Evolutionary conservation across 75 land plant genomes (phyloP).

Genomic region (Larix kaempferi): DNA sequence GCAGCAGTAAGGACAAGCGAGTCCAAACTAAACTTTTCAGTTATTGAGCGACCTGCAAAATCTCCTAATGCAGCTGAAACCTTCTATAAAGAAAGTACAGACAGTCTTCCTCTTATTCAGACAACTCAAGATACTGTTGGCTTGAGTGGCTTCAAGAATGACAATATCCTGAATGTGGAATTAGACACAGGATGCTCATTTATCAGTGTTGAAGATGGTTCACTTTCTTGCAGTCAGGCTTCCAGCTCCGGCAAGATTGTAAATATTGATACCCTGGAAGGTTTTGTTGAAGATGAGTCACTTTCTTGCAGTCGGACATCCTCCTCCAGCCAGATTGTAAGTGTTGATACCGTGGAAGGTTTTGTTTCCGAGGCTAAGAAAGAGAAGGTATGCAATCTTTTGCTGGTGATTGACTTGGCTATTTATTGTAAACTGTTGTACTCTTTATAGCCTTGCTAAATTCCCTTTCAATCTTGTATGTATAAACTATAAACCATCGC

Average conservation of each 20-base stretch:
- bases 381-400: not conserved
- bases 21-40: not conserved
- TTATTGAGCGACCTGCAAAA: too few species aligned
- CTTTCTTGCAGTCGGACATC: not conserved
- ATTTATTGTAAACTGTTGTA: too few species aligned
- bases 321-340: conserved; percentile 2
- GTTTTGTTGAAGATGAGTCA: not conserved
- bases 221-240: not conserved
- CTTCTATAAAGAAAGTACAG: not conserved
- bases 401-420: not conserved
- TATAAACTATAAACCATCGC: too few species aligned
- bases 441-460: too few species aligned
- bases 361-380: conserved; percentile 6
- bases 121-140: not conserved
- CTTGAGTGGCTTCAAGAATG: not conserved
- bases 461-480: too few species aligned
- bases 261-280: not conserved
- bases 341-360: not conserved
- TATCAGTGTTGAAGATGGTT: not conserved
- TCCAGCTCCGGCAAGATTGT: conserved; percentile 5
- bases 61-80: not conserved
- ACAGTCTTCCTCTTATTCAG: not conserved
- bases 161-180: not conserved
- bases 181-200: not conserved
- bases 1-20: not conserved